A percentile compares a stretch with the other conserved stretches of the same genome.
These are phyloP conservation scores for Hanseniaspora thailandica DNA, from an alignment of 805 yeast genomes.

Conservation along the genomic window DNA sequence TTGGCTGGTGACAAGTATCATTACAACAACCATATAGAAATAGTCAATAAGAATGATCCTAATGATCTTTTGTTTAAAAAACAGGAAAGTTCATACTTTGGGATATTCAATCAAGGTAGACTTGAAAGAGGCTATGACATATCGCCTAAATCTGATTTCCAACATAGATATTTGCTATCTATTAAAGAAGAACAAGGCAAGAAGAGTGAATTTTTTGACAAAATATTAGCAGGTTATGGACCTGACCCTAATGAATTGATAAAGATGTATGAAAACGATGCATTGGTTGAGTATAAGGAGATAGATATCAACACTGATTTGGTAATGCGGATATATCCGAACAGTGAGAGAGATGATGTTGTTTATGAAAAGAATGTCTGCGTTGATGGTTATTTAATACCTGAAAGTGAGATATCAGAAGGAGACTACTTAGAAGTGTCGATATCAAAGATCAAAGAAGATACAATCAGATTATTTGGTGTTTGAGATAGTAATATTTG, in stretches of 20 bases:
- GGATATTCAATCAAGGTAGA: conserved; percentile 9
- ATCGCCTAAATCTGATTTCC: conserved; percentile 4
- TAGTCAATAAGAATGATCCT: background rate
- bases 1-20: conserved; percentile 1
- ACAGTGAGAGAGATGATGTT: background rate
- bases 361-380: background rate
- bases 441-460: background rate
- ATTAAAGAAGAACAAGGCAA: conserved; percentile 1
- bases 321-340: background rate
- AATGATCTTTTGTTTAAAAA: background rate
- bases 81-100: conserved; percentile 12
- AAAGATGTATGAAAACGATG: background rate
- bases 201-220: background rate
- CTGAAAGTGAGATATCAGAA: background rate
- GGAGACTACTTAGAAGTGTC: background rate
- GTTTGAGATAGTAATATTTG: no score
- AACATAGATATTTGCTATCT: background rate
- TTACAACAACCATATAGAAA: background rate
- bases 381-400: conserved; percentile 5
- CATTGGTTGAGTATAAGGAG: background rate
- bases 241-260: background rate
- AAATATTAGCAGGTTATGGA: background rate
- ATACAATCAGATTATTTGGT: background rate
- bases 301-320: background rate
- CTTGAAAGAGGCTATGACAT: conserved; percentile 11